A percentile compares a stretch with the other conserved stretches of the same genome.
Evolutionary conservation across 2,329 filamentous ascomycete genomes (phyloP).

Genomic region (Aspergillus quadricinctus): DNA sequence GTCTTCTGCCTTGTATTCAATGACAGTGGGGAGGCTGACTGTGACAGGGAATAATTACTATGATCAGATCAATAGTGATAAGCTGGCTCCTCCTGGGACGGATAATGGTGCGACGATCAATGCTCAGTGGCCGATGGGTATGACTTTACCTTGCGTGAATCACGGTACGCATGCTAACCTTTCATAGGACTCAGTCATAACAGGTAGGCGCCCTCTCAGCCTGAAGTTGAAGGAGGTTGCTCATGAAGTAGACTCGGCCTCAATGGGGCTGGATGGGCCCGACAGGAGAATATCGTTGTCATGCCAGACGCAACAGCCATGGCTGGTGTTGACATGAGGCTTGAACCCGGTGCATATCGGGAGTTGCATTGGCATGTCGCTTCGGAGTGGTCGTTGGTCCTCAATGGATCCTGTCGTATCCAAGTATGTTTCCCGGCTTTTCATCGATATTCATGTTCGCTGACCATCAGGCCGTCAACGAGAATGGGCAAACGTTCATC

Average conservation of each 20-base stretch:
- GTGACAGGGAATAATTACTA: conserved; percentile 44
- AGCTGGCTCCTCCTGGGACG: conserved; percentile 51
- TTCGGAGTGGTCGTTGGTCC: conserved; percentile 35
- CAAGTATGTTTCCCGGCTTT: conserved; percentile 18
- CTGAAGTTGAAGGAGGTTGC: not conserved
- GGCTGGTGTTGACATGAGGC: conserved; percentile 58
- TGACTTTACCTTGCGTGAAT: too few relatives aligned
- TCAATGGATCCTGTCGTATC: conserved; percentile 37
- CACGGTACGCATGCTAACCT: conserved; percentile 3
- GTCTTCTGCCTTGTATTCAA: not conserved
- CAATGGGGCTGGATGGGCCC: conserved; percentile 49
- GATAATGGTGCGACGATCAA: conserved; percentile 40
- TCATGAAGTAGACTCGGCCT: conserved; percentile 34
- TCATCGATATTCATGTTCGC: not conserved
- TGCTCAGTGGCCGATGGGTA: conserved; percentile 53
- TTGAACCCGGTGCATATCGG: conserved; percentile 55
- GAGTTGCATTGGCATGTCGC: conserved; percentile 56
- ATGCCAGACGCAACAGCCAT: conserved; percentile 49
- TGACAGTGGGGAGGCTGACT: not conserved
- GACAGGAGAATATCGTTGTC: conserved; percentile 50
- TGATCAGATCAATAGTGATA: conserved; percentile 53
- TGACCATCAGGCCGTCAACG: conserved; percentile 27
- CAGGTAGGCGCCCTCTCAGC: conserved; percentile 22
- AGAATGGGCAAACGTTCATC: conserved; percentile 69
- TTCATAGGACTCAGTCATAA: conserved; percentile 42